Evolutionary conservation across 345 rosid genomes (phyloP), one percentile per base, ranked within the genome.

Genomic region (Turnera subulata): DNA sequence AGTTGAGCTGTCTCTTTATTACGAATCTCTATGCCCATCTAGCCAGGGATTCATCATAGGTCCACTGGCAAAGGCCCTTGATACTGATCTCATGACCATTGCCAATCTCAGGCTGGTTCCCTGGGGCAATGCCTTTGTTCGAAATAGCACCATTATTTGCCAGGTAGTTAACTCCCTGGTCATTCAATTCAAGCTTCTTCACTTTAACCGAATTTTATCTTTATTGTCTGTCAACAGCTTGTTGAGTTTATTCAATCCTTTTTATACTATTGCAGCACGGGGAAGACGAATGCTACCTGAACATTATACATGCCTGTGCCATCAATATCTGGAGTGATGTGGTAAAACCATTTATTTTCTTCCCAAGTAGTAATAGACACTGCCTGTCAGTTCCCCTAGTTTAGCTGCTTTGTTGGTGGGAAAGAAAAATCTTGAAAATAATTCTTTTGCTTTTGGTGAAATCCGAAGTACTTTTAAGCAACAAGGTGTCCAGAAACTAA

Each of bases 201-300:
- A 16, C 33, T 11, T 24, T 2, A 2, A 4, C 5, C 9, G 6
- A 6, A 2, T 14, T 17, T 33, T 7, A 11, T 29, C 29, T 20
- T 14, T 7, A 13, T 37, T 37, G 8, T 9, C 45, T 42, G 45
- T 11, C 5, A 11, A 11, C 5, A 13, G 45, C 5, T 1, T 16
- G n/a, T 29, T 42, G 12, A 42, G n/a, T 42, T 8, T 5, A 42
- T 40, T 10, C 45, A 10, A 3, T 40, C 45, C 39, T 2, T 37
- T 37, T 37, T 37, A 7, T 37, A 16, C 45, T 42, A 15, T 16
- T 24, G 55, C 72, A 85, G 93, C 96, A 85, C 44, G 96, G 93
- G 12, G 76, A 77, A 46, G 79, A 82, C 48, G 96, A 88, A 67
- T 88, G 93, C 62, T 73, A 75, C 44, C 63, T 88, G 11, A 89